Evolutionary conservation across 1,139 yeast species (phyloP).

Genomic region (Lipomyces yarrowii): DNA sequence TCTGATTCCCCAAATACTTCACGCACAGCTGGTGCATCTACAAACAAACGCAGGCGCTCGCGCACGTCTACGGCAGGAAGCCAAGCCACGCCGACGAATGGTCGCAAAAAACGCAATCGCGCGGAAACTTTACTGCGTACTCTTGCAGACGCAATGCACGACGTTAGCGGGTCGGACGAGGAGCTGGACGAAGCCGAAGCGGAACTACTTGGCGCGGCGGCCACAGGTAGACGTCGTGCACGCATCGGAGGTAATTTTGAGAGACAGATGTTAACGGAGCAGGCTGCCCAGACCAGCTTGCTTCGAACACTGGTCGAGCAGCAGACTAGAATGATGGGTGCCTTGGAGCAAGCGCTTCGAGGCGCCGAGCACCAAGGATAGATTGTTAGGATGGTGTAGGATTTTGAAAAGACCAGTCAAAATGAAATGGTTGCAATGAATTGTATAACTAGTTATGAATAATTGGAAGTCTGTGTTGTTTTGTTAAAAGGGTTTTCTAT

Average conservation of each 20-base stretch:
- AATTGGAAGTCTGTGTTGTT: background rate
- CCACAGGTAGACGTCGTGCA: background rate
- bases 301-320: constrained; percentile 22
- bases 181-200: background rate
- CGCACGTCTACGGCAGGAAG: constrained; percentile 1
- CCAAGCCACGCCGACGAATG: background rate
- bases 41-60: background rate
- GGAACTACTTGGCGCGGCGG: background rate
- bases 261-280: constrained; percentile 25
- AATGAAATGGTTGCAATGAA: background rate
- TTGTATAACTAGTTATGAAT: background rate
- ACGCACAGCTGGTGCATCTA: background rate
- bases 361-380: background rate
- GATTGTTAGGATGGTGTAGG: background rate
- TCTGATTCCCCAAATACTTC: background rate
- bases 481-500: background rate
- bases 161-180: background rate
- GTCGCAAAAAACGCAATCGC: background rate
- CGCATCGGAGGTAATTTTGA: constrained; percentile 12
- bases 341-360: constrained; percentile 22
- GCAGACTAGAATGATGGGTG: constrained; percentile 26
- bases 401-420: background rate
- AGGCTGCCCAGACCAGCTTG: constrained; percentile 23
- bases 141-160: constrained; percentile 8
- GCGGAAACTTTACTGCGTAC: constrained; percentile 10